Evolutionary conservation across 306 rosid genomes (phyloP).

Genomic region (Sicyos baderoa): DNA sequence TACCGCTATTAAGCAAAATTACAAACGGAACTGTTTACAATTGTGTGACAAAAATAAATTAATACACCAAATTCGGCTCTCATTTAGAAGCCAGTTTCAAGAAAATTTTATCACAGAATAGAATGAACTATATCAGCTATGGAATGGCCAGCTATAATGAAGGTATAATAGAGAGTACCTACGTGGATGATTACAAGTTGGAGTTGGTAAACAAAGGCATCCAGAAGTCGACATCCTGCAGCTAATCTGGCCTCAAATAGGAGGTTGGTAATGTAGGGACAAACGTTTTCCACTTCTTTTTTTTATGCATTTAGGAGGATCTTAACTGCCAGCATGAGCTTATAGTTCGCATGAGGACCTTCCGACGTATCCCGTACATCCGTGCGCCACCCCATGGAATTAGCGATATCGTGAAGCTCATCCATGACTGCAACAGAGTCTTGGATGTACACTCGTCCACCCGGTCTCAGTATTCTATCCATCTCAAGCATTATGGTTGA

Average conservation of each 20-base stretch:
- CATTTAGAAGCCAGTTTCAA: background rate
- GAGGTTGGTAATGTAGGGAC: conserved; percentile 4
- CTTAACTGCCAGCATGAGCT: conserved; percentile 63
- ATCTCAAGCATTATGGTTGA: conserved; percentile 82
- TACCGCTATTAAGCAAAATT: background rate
- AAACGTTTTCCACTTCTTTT: background rate
- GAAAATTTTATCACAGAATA: conserved; percentile 11
- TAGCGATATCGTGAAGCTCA: conserved; percentile 54
- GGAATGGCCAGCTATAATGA: background rate
- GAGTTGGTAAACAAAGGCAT: background rate
- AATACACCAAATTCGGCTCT: conserved; percentile 8
- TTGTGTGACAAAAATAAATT: conserved; percentile 16
- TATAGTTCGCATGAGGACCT: conserved; percentile 81
- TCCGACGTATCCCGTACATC: conserved; percentile 53
- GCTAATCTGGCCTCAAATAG: background rate
- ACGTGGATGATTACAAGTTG: conserved; percentile 13
- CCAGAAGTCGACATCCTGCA: conserved; percentile 2
- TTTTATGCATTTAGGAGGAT: conserved; percentile 34
- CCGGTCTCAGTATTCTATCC: conserved; percentile 80
- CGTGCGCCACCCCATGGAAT: conserved; percentile 47
- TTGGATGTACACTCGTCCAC: conserved; percentile 71
- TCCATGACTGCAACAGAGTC: conserved; percentile 44
- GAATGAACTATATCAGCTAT: conserved; percentile 6
- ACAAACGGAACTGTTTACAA: background rate
- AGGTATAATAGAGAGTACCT: conserved; percentile 13